These are phyloP conservation scores for Lasiodiplodia hormozganensis DNA, from an alignment of 2,329 filamentous ascomycete species.

Conservation along the genomic window DNA sequence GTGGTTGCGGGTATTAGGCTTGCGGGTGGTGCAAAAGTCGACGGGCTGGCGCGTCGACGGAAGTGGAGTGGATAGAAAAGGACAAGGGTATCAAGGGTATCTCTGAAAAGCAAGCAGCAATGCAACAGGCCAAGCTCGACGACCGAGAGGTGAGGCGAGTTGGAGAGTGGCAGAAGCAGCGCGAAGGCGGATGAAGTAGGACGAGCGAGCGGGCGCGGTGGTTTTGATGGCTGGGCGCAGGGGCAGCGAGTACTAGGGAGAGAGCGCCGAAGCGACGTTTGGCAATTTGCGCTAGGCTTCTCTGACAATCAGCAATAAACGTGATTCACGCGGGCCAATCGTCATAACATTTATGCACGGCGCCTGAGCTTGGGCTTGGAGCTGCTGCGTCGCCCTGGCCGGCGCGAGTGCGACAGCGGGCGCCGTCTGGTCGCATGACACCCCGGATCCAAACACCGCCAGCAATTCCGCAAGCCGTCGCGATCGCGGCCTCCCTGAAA, in stretches of 20 bases:
- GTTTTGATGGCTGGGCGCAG: conserved; percentile 18
- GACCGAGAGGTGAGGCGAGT: conserved; percentile 9
- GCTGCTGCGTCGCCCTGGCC: conserved; percentile 8
- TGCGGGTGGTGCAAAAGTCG: conserved; percentile 21
- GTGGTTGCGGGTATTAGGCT: conserved; percentile 10
- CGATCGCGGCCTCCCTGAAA: conserved; percentile 24
- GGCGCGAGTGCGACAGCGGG: conserved; percentile 12
- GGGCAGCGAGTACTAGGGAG: conserved; percentile 22
- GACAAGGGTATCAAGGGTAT: conserved; percentile 28
- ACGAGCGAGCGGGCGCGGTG: conserved; percentile 11
- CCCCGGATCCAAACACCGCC: conserved; percentile 11
- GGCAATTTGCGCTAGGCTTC: conserved; percentile 26
- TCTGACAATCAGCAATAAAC: conserved; percentile 29
- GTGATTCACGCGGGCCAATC: conserved; percentile 28
- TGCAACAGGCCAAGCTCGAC: conserved; percentile 25
- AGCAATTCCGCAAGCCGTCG: conserved; percentile 14
- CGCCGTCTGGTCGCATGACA: conserved; percentile 20
- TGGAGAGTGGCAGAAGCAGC: conserved; percentile 6
- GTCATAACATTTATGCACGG: conserved; percentile 28
- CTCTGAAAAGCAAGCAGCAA: conserved; percentile 25
- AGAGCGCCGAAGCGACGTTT: conserved; percentile 22
- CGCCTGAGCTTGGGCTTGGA: conserved; percentile 17
- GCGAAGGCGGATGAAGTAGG: conserved; percentile 21
- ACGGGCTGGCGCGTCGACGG: conserved; percentile 8
- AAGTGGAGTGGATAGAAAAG: conserved; percentile 10